Percentiles rank a stretch among this genome's conserved stretches.
Conservation (phyloP, 192 early-diverging fungal genomes). For the Coemansia sp. region DNA sequence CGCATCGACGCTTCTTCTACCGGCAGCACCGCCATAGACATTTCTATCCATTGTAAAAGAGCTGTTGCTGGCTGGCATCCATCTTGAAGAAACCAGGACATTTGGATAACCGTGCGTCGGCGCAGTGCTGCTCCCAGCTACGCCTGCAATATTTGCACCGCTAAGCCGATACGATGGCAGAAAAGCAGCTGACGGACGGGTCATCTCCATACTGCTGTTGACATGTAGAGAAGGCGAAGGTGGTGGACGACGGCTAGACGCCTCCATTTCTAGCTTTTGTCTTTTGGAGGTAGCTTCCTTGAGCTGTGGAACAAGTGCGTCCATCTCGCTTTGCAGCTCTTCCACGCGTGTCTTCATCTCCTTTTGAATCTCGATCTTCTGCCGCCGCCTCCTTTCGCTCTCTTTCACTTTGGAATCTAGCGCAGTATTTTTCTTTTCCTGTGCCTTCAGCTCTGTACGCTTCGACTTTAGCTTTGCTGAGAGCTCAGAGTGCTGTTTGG, state of each 20-base stretch:
- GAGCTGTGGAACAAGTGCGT: slow-evolving; percentile 20
- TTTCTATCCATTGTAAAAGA: neutral
- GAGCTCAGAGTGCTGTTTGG: slow-evolving; percentile 18
- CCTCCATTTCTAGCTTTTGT: neutral
- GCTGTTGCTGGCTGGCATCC: neutral
- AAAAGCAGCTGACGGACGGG: slow-evolving; percentile 2
- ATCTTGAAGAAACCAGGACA: neutral
- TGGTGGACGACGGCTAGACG: neutral
- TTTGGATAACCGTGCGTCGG: neutral
- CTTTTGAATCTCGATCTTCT: slow-evolving; percentile 17
- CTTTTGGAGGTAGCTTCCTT: slow-evolving; percentile 10
- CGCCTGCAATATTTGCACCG: slow-evolving; percentile 4
- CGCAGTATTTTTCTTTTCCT: slow-evolving; percentile 30
- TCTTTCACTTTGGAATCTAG: slow-evolving; percentile 27
- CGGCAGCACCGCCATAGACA: neutral
- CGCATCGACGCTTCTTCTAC: neutral
- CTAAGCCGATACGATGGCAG: slow-evolving; percentile 6
- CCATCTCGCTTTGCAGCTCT: slow-evolving; percentile 26
- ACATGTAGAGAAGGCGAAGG: neutral
- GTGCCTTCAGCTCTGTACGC: slow-evolving; percentile 16
- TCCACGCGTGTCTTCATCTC: slow-evolving; percentile 9
- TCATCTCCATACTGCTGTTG: slow-evolving; percentile 1
- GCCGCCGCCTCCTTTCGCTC: slow-evolving; percentile 10
- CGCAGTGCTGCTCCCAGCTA: neutral
- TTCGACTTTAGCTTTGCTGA: slow-evolving; percentile 16